phyloP scores from a whole-genome alignment of 345 rosid species.

The Salix koriyanagi region DNA sequence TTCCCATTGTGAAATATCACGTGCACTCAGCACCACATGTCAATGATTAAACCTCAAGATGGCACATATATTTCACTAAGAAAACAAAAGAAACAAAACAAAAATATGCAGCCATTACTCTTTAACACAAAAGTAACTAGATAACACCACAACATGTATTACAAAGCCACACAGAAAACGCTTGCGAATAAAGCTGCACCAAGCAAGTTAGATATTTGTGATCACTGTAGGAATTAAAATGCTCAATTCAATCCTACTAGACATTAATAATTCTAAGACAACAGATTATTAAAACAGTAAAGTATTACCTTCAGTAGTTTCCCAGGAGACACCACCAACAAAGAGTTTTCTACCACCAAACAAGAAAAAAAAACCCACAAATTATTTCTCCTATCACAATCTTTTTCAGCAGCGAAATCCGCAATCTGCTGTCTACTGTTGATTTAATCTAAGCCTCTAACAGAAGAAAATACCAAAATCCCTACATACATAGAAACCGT shows the following conservation, averaged over 20 bases:
- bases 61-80: background rate
- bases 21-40: background rate
- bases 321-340: constrained; percentile 36
- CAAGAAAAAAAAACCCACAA: constrained; percentile 6
- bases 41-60: background rate
- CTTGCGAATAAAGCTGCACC: too few relatives aligned
- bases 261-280: background rate
- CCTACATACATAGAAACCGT: background rate
- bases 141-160: too few relatives aligned
- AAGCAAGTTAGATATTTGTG: background rate
- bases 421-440: background rate
- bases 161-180: too few relatives aligned
- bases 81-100: background rate
- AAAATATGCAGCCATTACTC: too few relatives aligned
- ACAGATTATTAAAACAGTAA: background rate
- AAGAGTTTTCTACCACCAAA: constrained; percentile 30
- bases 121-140: too few relatives aligned
- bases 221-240: background rate
- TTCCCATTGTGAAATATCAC: background rate
- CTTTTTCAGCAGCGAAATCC: background rate
- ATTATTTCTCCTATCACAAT: constrained; percentile 1
- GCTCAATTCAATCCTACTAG: background rate
- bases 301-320: constrained; percentile 23
- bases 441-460: background rate
- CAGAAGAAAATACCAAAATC: background rate